Base-by-base conservation (phyloP, 2,329 filamentous ascomycete species). In the Aspergillus pseudonomiae region DNA sequence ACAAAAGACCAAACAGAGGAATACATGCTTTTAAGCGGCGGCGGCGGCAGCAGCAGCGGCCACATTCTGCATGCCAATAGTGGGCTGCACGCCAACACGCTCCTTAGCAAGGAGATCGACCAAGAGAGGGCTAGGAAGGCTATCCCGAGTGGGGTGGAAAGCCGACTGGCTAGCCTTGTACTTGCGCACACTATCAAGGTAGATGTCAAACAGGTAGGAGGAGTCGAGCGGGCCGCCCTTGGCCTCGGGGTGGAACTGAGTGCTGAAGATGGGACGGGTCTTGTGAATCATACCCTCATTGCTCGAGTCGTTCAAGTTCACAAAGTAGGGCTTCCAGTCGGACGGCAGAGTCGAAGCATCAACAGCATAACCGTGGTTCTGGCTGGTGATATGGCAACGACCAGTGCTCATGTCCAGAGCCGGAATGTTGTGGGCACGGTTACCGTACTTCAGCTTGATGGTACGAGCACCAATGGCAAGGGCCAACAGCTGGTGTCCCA, bases 231-330 rank as follows among this genome's bases (percentile, higher is more conserved):
- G 95, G 60, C 95, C 95, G 65, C 95, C 95, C 85, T 97, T 97
- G 71, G 95, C 95, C 82, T 99, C 95, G 19, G 95, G 95, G 78
- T 99, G 95, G 89, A 99, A 99, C 81, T 99, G 95, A 28, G 94
- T 97, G 68, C 92, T 94, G 86, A 99, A 98, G 78, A 99, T 99
- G 67, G 95, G 95, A 41, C 94, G 92, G 63, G 91, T 91, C 82
- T 91, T 93, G 86, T 99, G 95, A 78, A 97, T 93, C 88, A 99
- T 93, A 83, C 88, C 94, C 84, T 99, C 95, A 80, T 99, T 99
- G 80, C 91, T 94, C 66, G 93, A 92, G 76, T 99, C 95, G 81
- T 98, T 99, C 70, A 98, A 85, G 85, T 99, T 98, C 80, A 96
- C 90, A 78, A 98, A 99, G 86, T 96, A 98, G 80, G 97, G 94